Conservation (phyloP, 208 protist species). For the Leishmania martiniquensis region DNA sequence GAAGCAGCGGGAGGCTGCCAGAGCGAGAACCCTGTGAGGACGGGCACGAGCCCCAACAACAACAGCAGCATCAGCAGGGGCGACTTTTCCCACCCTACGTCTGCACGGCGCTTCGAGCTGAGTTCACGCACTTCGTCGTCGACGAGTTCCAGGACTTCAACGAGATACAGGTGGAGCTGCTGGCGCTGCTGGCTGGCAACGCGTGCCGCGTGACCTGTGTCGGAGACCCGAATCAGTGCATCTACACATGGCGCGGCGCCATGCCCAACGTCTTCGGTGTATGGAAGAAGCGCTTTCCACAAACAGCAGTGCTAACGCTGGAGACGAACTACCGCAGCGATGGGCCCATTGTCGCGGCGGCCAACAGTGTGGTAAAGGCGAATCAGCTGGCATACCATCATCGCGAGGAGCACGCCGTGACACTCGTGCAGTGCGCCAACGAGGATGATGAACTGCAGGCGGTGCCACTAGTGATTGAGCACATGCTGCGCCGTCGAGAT, state of each 20-base stretch:
- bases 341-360: conserved; percentile 60
- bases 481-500: conserved; percentile 48
- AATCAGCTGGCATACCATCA: conserved; percentile 49
- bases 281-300: conserved; percentile 82
- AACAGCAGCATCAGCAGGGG: neutral
- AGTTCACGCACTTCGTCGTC: conserved; percentile 87
- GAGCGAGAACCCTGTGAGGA: neutral
- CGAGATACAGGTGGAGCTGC: conserved; percentile 86
- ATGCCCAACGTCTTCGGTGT: conserved; percentile 60
- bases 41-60: neutral
- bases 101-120: conserved; percentile 39
- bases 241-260: conserved; percentile 90
- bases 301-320: conserved; percentile 45
- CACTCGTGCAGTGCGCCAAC: conserved; percentile 41
- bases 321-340: conserved; percentile 88
- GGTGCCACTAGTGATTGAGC: conserved; percentile 51
- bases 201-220: conserved; percentile 87
- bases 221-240: conserved; percentile 90
- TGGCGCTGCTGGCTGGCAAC: conserved; percentile 79
- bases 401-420: conserved; percentile 36
- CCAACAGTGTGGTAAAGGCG: conserved; percentile 58
- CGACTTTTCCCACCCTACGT: conserved; percentile 30
- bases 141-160: conserved; percentile 93
- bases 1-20: neutral
- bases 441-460: conserved; percentile 44